A percentile compares a stretch with the other conserved stretches of the same genome.
These are phyloP conservation scores for Trichoderma oligosporum DNA, from an alignment of 2,329 filamentous ascomycete genomes.

Conservation along the genomic window DNA sequence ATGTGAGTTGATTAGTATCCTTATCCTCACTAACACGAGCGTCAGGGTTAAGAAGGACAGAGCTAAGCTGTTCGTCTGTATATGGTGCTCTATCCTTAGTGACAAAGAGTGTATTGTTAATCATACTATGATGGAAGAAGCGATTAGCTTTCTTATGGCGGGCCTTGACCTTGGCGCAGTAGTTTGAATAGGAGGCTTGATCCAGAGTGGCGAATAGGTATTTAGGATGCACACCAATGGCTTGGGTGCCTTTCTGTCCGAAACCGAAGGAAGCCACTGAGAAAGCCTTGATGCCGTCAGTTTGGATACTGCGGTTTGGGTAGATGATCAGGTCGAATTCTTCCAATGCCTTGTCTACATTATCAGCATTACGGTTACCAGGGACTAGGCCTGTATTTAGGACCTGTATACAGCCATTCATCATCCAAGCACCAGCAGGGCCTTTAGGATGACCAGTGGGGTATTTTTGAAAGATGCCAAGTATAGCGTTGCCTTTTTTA, in stretches of 20 bases:
- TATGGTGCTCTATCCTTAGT: conserved; percentile 92
- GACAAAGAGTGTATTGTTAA: conserved; percentile 97
- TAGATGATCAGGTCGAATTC: conserved; percentile 65
- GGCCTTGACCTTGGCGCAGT: conserved; percentile 83
- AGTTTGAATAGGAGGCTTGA: conserved; percentile 72
- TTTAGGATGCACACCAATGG: conserved; percentile 92
- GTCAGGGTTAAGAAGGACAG: conserved; percentile 90
- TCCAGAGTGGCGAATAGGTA: conserved; percentile 96
- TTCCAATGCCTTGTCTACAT: conserved; percentile 52
- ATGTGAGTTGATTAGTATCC: conserved; percentile 77
- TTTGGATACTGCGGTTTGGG: conserved; percentile 91
- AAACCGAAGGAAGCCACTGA: conserved; percentile 99
- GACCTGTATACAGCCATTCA: conserved; percentile 69
- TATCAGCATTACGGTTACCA: neutral
- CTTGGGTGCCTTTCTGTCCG: conserved; percentile 97
- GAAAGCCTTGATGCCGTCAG: conserved; percentile 97
- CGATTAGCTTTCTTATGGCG: conserved; percentile 98
- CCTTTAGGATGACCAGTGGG: conserved; percentile 15
- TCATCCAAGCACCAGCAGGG: conserved; percentile 20
- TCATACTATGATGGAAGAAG: conserved; percentile 96
- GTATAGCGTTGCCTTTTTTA: neutral
- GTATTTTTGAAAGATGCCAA: neutral
- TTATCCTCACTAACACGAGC: conserved; percentile 82
- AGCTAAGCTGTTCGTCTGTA: conserved; percentile 77
- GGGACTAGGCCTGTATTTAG: conserved; percentile 72